Base-by-base conservation (phyloP, 139 green algal species). In the Pleodorina starrii region DNA sequence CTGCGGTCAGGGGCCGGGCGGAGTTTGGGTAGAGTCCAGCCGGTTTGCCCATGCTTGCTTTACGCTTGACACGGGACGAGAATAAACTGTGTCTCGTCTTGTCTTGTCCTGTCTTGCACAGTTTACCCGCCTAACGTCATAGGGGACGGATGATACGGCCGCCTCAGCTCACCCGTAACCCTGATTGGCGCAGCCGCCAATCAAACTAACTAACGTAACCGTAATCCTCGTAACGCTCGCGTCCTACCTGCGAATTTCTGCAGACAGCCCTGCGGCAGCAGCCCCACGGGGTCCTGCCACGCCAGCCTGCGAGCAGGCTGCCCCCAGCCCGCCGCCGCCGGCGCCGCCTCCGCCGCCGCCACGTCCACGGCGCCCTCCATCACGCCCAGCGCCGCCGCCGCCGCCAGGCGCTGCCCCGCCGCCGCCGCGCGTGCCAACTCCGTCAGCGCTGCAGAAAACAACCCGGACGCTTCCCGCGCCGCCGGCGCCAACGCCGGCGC, bases 161-260 rank as follows among this genome's bases (percentile, higher is more conserved):
- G n/a, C n/a, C n/a, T n/a, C n/a, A n/a, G n/a, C n/a, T n/a, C n/a
- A n/a, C n/a, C n/a, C n/a, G n/a, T n/a, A n/a, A n/a, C n/a, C n/a
- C n/a, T n/a, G n/a, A n/a, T n/a, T n/a, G n/a, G n/a, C n/a, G n/a
- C n/a, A n/a, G n/a, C n/a, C n/a, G n/a, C n/a, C n/a, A n/a, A n/a
- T n/a, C n/a, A n/a, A n/a, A n/a, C n/a, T n/a, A n/a, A n/a, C n/a
- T n/a, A n/a, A n/a, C n/a, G n/a, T n/a, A n/a, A n/a, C n/a, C n/a
- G n/a, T n/a, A n/a, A n/a, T n/a, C n/a, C n/a, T n/a, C n/a, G n/a
- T n/a, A n/a, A n/a, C n/a, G n/a, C n/a, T n/a, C 63, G 21, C 29
- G 27, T 48, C 76, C 6, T 60, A 84, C 76, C 76, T 32, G 35
- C 14, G 35, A 84, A 68, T 27, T 84, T 84, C 19, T 69, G n/a